Evolutionary conservation across 148 eudicot genomes (phyloP).

Genomic region (Amaranthus cruentus): DNA sequence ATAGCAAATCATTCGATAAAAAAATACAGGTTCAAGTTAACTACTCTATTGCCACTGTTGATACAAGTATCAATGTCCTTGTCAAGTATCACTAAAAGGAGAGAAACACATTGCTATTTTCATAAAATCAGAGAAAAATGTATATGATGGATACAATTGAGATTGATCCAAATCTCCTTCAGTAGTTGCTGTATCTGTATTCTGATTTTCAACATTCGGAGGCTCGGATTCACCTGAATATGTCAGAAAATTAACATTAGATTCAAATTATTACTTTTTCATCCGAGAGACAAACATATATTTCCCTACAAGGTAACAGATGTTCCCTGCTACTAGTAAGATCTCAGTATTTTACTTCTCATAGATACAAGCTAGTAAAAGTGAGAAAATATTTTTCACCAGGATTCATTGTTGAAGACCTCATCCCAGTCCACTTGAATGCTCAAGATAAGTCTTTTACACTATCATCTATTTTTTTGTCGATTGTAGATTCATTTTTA

Average conservation of each 20-base stretch:
- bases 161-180: constrained; percentile 2
- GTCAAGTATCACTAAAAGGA: not conserved
- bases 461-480: too few species aligned
- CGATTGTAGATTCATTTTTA: too few species aligned
- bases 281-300: too few species aligned
- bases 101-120: not conserved
- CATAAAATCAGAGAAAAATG: not conserved
- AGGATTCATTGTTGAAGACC: too few species aligned
- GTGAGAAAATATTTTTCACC: too few species aligned
- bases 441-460: too few species aligned
- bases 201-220: not conserved
- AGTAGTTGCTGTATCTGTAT: not conserved
- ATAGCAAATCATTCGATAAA: not conserved
- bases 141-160: constrained; percentile 12
- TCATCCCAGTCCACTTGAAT: too few species aligned
- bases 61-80: not conserved
- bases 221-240: not conserved
- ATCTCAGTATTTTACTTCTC: too few species aligned
- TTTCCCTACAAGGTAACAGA: too few species aligned
- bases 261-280: too few species aligned
- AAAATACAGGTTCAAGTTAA: not conserved
- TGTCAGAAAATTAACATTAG: not conserved
- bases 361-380: too few species aligned
- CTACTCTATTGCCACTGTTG: not conserved
- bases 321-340: too few species aligned